phyloP scores from a whole-genome alignment of 2,329 filamentous ascomycete species.

The Fusarium sp. region DNA sequence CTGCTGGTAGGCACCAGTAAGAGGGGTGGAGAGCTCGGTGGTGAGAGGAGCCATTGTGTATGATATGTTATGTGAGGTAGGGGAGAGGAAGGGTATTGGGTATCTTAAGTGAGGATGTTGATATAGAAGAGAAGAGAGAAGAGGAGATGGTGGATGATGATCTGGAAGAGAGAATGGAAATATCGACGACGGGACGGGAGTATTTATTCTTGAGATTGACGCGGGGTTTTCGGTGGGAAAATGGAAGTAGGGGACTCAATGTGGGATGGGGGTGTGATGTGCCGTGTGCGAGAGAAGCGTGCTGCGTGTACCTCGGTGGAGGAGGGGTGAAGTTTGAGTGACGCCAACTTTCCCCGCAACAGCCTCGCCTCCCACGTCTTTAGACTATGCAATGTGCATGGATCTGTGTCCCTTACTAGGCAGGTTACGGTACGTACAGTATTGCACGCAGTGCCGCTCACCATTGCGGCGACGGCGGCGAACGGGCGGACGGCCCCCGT shows the following conservation, averaged over 20 bases:
- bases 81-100: constrained; percentile 32
- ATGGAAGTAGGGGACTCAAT: constrained; percentile 28
- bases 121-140: constrained; percentile 33
- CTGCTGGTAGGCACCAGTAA: constrained; percentile 72
- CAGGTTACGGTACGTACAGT: constrained; percentile 14
- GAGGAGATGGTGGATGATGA: constrained; percentile 41
- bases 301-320: constrained; percentile 24
- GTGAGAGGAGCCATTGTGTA: constrained; percentile 58
- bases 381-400: constrained; percentile 9
- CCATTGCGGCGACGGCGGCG: constrained; percentile 19
- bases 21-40: constrained; percentile 77
- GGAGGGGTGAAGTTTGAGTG: constrained; percentile 39
- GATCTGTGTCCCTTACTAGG: constrained; percentile 13
- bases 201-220: constrained; percentile 49
- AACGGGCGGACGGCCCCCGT: constrained; percentile 19
- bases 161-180: constrained; percentile 38
- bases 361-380: constrained; percentile 44
- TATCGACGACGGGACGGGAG: constrained; percentile 42
- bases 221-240: constrained; percentile 45
- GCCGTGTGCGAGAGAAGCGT: neutral
- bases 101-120: constrained; percentile 43
- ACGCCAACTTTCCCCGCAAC: constrained; percentile 49
- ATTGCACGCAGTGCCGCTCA: constrained; percentile 26
- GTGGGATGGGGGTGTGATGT: constrained; percentile 28
- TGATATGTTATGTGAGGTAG: constrained; percentile 28